Evolutionary conservation across 2,329 filamentous ascomycete species (phyloP).

Genomic region (Alternaria arborescens): DNA sequence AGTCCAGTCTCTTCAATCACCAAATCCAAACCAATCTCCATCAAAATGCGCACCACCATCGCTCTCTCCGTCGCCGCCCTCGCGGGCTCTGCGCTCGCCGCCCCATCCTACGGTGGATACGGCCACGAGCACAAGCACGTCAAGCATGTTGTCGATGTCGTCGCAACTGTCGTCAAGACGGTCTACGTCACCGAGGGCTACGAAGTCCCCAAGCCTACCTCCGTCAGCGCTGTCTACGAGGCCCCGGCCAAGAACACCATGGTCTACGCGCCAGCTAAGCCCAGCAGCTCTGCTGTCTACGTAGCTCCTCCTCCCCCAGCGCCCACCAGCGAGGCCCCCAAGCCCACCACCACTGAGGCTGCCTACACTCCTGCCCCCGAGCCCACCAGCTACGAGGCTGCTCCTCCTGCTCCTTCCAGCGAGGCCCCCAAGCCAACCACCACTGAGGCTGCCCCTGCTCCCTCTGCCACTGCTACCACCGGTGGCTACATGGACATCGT

Average conservation of each 20-base stretch:
- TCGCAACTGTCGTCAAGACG: conserved; percentile 40
- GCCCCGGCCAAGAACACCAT: conserved; percentile 10
- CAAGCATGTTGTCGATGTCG: conserved; percentile 34
- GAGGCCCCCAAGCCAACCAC: conserved; percentile 17
- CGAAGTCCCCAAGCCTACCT: conserved; percentile 9
- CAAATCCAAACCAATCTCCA: conserved; percentile 21
- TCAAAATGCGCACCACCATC: conserved; percentile 42
- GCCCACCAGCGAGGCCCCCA: conserved; percentile 9
- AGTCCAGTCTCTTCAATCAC: conserved; percentile 16
- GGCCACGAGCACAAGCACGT: conserved; percentile 29
- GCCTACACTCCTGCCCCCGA: conserved; percentile 2
- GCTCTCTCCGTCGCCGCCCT: conserved; percentile 40
- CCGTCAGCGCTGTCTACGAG: conserved; percentile 5
- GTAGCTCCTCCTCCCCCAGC: conserved; percentile 4
- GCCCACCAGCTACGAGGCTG: conserved; percentile 12
- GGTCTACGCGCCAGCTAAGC: conserved; percentile 12
- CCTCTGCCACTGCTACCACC: conserved; percentile 16
- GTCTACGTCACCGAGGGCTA: conserved; percentile 33
- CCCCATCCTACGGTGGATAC: conserved; percentile 22
- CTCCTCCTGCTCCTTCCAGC: conserved; percentile 10
- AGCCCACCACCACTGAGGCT: conserved; percentile 5
- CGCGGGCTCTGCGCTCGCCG: conserved; percentile 41
- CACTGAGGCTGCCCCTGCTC: conserved; percentile 15
- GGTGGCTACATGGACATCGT: conserved; percentile 40
- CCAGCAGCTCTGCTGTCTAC: conserved; percentile 2